phyloP scores from a whole-genome alignment of 2,329 filamentous ascomycete species.

The Cercospora sp. region DNA sequence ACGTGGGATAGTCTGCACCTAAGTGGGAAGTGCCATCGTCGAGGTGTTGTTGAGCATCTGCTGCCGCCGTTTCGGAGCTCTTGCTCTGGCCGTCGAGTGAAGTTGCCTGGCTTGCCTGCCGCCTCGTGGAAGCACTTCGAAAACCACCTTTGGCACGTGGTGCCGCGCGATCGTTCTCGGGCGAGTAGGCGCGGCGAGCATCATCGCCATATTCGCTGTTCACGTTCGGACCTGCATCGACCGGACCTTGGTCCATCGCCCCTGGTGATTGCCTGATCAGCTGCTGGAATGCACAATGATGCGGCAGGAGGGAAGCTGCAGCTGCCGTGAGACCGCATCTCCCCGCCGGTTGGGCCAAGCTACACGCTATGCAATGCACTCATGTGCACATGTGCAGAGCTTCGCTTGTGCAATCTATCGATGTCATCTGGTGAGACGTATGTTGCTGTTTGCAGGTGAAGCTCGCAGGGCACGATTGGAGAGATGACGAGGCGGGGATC shows the following conservation, averaged over 20 bases:
- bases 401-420: neutral
- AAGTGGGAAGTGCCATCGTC: constrained; percentile 18
- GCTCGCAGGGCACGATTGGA: neutral
- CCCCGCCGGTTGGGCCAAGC: neutral
- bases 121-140: constrained; percentile 13
- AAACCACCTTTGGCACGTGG: constrained; percentile 9
- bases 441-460: neutral
- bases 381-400: neutral
- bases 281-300: constrained; percentile 12
- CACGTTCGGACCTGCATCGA: constrained; percentile 34
- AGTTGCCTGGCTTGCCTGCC: constrained; percentile 6
- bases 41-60: neutral
- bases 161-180: constrained; percentile 22
- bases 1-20: constrained; percentile 30
- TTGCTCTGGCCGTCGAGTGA: neutral
- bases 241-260: constrained; percentile 36
- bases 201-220: constrained; percentile 31
- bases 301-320: constrained; percentile 7
- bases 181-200: constrained; percentile 20
- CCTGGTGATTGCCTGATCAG: constrained; percentile 2
- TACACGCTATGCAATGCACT: neutral
- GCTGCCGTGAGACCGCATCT: constrained; percentile 18
- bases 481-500: neutral
- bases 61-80: neutral
- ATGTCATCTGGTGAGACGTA: neutral